Base-by-base conservation (phyloP, 176 grass and related monocot genomes). In the Areca catechu region DNA sequence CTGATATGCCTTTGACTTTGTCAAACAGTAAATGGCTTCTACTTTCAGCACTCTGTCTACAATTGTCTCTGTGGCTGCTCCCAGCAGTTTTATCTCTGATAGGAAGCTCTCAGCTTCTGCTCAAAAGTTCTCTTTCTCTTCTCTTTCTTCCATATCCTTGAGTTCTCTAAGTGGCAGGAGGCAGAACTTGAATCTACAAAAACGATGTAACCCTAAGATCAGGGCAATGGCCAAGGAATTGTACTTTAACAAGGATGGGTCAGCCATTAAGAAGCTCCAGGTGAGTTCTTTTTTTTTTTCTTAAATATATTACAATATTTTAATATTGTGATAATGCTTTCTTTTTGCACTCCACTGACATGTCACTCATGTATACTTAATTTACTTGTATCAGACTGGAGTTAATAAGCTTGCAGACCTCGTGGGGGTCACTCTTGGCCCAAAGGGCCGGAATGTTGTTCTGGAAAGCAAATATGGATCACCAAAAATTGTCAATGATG, bases 211-310 rank as follows among this genome's bases (percentile, higher is more conserved):
- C 54, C 20, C 22, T 23, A 59, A 50, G 21, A 58, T 70, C 43
- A 70, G 43, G 37, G 67, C 67, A 53, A 72, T 72, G 20, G 92
- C 92, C 0, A 96, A 91, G 78, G 92, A 96, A 52, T 64, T 96
- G 5, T 88, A 96, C 71, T 91, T 96, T 71, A 95, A 95, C 79
- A 95, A 95, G 70, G 90, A 95, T 63, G 90, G 85, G 2, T 95
- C 85, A n/a, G 83, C 92, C 66, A 88, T 12, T 77, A 96, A 88
- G 71, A 96, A 88, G 64, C 83, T 96, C 24, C 92, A 91, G 77
- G 86, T 85, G 27, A 78, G 59, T 10, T 12, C 10, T n/a, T n/a
- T n/a, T n/a, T n/a, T n/a, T n/a, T n/a, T 43, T 34, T 34, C 1
- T 34, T 34, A 7, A 34, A 34, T 1, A 34, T 43, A 43, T 12